A percentile compares a stretch with the other conserved stretches of the same genome.
These are phyloP conservation scores for Pseudocercospora fuligena DNA, from an alignment of 2,329 filamentous ascomycete species.

Conservation along the genomic window DNA sequence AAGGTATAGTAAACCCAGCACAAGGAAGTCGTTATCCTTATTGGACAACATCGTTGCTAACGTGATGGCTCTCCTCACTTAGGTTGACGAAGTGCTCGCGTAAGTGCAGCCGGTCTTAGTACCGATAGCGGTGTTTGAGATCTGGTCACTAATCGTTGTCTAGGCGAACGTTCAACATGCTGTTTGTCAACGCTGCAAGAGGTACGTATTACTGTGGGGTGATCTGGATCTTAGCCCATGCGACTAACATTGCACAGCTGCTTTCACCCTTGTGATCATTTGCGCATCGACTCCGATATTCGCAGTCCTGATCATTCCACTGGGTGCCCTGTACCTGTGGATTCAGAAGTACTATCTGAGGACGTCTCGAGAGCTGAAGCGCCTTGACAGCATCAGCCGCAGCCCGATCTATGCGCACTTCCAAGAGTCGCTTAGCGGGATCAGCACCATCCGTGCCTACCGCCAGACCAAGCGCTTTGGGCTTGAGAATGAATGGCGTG, in stretches of 20 bases:
- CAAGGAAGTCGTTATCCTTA: neutral
- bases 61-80: neutral
- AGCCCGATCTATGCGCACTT: conserved; percentile 98
- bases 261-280: conserved; percentile 87
- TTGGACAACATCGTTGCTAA: conserved; percentile 16
- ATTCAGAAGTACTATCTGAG: conserved; percentile 97
- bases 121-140: conserved; percentile 11
- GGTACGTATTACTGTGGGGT: conserved; percentile 44
- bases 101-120: conserved; percentile 43
- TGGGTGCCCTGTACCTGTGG: conserved; percentile 81
- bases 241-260: conserved; percentile 43
- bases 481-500: conserved; percentile 94
- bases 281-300: conserved; percentile 81
- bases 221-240: conserved; percentile 10
- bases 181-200: conserved; percentile 57
- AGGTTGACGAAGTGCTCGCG: conserved; percentile 87
- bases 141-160: conserved; percentile 36
- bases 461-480: conserved; percentile 85
- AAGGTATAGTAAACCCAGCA: conserved; percentile 17
- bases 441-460: conserved; percentile 95
- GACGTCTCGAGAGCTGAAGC: conserved; percentile 94
- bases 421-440: conserved; percentile 92
- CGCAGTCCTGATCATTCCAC: conserved; percentile 76
- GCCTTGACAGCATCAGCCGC: conserved; percentile 90
- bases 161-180: conserved; percentile 92